Evolutionary conservation across 2,329 filamentous ascomycete species (phyloP), one percentile per base, ranked within the genome.

Genomic region (Penicillium sp.): DNA sequence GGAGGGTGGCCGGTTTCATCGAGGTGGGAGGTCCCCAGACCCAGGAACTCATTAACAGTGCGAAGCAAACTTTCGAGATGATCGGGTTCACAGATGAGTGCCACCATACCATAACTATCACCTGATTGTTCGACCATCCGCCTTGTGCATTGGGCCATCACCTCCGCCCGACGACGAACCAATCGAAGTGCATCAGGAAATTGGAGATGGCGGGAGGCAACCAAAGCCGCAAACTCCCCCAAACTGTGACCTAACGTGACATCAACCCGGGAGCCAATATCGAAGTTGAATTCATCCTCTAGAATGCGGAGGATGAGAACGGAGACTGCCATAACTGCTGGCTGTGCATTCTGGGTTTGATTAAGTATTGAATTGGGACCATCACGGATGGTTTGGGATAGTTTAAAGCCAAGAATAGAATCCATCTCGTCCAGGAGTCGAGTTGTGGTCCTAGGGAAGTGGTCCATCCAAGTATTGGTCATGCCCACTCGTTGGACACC

Each of bases 251-350:
- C 93, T 23, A 97, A 81, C 1, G 89, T 90, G 33, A 95, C 85
- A 74, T 96, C 90, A 42, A 92, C 86, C 56, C 87, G 82, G 53
- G 89, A 84, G 8, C 79, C 75, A 6, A 87, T 83, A 54, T 84
- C 80, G 76, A 97, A 96, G 40, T 83, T 85, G 69, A 93, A 97
- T 63, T 96, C 90, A 58, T 84, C 79, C 77, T 97, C 91, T 60
- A 97, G 82, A 57, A 97, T 86, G 53, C 90, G 88, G 52, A 97
- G 82, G 68, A 97, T 95, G 56, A 96, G 83, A 69, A 97, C 87
- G 26, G 90, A 95, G 4, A 91, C 94, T 14, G 92, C 90, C 91
- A 97, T 96, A 73, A 97, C 96, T 66, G 93, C 92, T 1, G 93
- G 93, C 74, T 97, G 93, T 4, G 93, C 89, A 70, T 96, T 92